Base-by-base conservation (phyloP, 108 stramenopile genomes). In the Fistulifera pelliculosa region DNA sequence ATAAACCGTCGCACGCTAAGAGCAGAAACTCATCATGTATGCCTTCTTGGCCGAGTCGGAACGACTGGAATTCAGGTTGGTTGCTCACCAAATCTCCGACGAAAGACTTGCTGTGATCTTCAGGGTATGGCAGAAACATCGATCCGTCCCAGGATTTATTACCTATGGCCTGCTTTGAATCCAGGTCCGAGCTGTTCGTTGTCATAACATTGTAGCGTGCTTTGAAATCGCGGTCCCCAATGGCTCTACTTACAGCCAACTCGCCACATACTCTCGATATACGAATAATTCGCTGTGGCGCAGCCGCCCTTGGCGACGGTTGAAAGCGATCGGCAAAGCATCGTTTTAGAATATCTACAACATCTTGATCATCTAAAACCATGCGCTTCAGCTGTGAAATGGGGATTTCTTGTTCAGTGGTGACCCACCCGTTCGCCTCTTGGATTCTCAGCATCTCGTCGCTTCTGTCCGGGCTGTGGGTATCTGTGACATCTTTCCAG, bases 211-310 rank as follows among this genome's bases (percentile, higher is more conserved):
- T 85, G 65, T 73, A 85, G 4, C 62, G 72, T 18, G 81, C 77
- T 47, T 90, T 90, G 60, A 86, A 90, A 38, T 86, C 85, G 27
- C 85, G 69, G 53, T 90, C 89, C 12, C 89, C 89, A 47, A 90
- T 64, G 17, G 84, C 85, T 56, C 89, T 64, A 62, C 82, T 86
- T 6, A 90, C 85, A 42, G 85, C 77, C 21, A 90, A 73, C 47
- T 90, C 89, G 8, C 89, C 85, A 61, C 89, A 90, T 12, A 85
- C 83, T 48, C 85, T 54, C 15, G 79, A 78, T 41, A 85, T 85
- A 23, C 81, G 60, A 16, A 84, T 64, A 31, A 79, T 74, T 44
- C 84, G 68, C 28, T 76, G 78, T 17, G 83, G 88, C 48, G 77
- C 81, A 19, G 83, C 70, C 4, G 49, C 66, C 52, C 40, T 73